Evolutionary conservation across 129 eudicot genomes (phyloP).

Genomic region (Mikania micrantha): DNA sequence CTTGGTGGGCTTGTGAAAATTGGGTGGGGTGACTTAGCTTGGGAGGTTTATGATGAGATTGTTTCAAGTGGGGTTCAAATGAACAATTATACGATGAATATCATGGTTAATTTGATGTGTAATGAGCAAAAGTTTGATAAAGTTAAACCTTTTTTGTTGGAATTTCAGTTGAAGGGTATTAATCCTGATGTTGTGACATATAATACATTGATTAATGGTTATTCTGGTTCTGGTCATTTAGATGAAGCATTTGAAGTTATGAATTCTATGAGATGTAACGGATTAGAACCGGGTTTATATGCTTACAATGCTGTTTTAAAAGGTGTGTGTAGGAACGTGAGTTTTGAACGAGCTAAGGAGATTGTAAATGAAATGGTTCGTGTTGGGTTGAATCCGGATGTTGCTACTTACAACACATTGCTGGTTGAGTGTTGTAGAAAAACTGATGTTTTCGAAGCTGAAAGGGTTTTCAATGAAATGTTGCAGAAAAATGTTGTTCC

Average conservation of each 20-base stretch:
- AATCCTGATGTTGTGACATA: slow-evolving; percentile 67
- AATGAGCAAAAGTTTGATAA: slow-evolving; percentile 45
- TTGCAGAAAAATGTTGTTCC: slow-evolving; percentile 33
- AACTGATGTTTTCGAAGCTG: slow-evolving; percentile 35
- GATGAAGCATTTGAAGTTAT: slow-evolving; percentile 50
- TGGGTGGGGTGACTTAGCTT: slow-evolving; percentile 73
- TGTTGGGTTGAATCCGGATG: slow-evolving; percentile 56
- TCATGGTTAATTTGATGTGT: slow-evolving; percentile 74
- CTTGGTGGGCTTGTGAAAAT: slow-evolving; percentile 81
- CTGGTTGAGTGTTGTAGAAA: slow-evolving; percentile 56
- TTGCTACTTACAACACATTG: slow-evolving; percentile 55
- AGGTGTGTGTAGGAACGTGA: slow-evolving; percentile 52
- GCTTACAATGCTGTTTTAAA: slow-evolving; percentile 66
- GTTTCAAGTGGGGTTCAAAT: slow-evolving; percentile 31
- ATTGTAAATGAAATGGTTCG: slow-evolving; percentile 44
- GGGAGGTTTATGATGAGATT: slow-evolving; percentile 48
- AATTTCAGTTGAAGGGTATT: slow-evolving; percentile 54
- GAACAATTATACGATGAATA: slow-evolving; percentile 60
- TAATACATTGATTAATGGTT: slow-evolving; percentile 64
- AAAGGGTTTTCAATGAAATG: slow-evolving; percentile 44
- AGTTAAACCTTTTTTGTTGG: slow-evolving; percentile 30
- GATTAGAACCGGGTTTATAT: slow-evolving; percentile 46
- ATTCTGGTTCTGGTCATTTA: slow-evolving; percentile 44
- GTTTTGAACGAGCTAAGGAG: slow-evolving; percentile 45
- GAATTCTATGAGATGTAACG: slow-evolving; percentile 35